Conservation (phyloP, 192 early-diverging fungal genomes). For the Phlyctochytrium arcticum region DNA sequence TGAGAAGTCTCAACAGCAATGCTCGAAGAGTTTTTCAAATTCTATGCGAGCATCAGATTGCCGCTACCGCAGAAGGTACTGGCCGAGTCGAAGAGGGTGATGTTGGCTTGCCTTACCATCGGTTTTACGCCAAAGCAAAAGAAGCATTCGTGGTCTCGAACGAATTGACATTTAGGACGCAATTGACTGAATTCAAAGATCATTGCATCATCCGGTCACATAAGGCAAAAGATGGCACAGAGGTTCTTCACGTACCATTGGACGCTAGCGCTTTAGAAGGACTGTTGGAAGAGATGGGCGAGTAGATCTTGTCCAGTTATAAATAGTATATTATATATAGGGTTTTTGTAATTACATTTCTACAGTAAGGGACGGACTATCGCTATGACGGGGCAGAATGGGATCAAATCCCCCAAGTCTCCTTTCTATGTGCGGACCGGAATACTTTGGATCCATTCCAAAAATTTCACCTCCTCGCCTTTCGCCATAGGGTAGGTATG, state of each 20-base stretch:
- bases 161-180: constrained; percentile 82
- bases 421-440: neutral
- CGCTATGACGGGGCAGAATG: too few relatives aligned
- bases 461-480: constrained; percentile 48
- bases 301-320: too few relatives aligned
- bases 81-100: neutral
- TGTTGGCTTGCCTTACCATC: constrained; percentile 61
- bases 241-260: constrained; percentile 72
- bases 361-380: too few relatives aligned
- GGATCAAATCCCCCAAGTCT: neutral
- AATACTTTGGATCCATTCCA: constrained; percentile 22
- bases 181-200: constrained; percentile 89
- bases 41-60: constrained; percentile 80
- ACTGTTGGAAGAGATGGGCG: constrained; percentile 64
- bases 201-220: constrained; percentile 75
- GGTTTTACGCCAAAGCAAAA: constrained; percentile 67
- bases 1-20: constrained; percentile 78
- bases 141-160: constrained; percentile 81
- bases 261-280: constrained; percentile 55
- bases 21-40: constrained; percentile 81
- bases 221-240: constrained; percentile 57
- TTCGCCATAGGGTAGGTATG: constrained; percentile 79
- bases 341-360: too few relatives aligned
- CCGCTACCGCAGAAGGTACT: constrained; percentile 5
- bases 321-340: too few relatives aligned